These are phyloP conservation scores for Saturnispora quitensis DNA, from an alignment of 805 yeast species.

Conservation along the genomic window DNA sequence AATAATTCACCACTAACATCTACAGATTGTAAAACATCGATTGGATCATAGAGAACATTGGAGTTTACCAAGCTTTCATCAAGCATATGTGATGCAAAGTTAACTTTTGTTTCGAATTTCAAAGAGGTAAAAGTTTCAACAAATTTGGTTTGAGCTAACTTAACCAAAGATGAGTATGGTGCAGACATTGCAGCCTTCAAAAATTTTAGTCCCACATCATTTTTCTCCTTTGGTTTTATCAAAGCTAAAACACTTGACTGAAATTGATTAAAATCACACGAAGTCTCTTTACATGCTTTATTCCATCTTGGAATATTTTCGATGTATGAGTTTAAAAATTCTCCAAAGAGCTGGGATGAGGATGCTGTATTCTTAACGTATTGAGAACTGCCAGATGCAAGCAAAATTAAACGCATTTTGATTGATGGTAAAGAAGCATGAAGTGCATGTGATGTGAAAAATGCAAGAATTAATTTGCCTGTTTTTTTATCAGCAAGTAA, in stretches of 20 bases:
- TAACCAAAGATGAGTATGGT: conserved; percentile 34
- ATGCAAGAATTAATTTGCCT: conserved; percentile 51
- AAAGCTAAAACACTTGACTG: conserved; percentile 52
- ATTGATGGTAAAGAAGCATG: conserved; percentile 43
- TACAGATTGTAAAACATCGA: conserved; percentile 44
- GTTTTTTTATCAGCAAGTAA: conserved; percentile 42
- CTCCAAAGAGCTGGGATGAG: conserved; percentile 40
- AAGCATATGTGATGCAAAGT: conserved; percentile 49
- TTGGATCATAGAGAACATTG: conserved; percentile 40
- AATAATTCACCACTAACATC: conserved; percentile 48
- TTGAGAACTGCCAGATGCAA: conserved; percentile 33
- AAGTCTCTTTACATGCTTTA: conserved; percentile 35
- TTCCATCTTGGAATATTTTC: conserved; percentile 38
- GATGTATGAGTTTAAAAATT: conserved; percentile 38
- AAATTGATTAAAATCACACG: conserved; percentile 42
- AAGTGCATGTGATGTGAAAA: conserved; percentile 61
- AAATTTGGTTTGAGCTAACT: conserved; percentile 42
- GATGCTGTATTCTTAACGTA: conserved; percentile 34
- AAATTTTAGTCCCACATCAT: conserved; percentile 49
- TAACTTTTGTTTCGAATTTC: conserved; percentile 48
- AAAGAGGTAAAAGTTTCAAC: conserved; percentile 47
- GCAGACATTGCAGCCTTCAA: conserved; percentile 44
- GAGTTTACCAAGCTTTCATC: conserved; percentile 36
- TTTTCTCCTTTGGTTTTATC: conserved; percentile 54
- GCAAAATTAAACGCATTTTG: conserved; percentile 41